These are phyloP conservation scores for Lobulomyces angularis DNA, from an alignment of 192 early-diverging fungal species.

Conservation along the genomic window DNA sequence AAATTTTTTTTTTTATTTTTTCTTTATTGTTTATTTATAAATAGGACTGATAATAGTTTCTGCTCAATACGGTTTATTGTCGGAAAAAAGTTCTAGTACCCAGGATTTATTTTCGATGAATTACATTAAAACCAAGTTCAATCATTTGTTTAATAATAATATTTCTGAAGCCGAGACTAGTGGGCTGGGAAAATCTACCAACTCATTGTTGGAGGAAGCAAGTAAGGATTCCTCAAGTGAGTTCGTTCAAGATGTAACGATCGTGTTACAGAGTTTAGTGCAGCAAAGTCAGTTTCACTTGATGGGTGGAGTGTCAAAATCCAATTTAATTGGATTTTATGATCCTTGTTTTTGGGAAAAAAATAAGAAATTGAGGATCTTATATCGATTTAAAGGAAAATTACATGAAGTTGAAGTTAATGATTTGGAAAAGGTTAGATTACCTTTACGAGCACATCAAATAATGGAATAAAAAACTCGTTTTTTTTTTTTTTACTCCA, in stretches of 20 bases:
- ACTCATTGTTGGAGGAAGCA: no score
- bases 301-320: conserved; percentile 74
- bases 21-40: conserved; percentile 5
- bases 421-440: conserved; percentile 66
- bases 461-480: background rate
- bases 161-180: no score
- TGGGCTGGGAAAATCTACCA: no score
- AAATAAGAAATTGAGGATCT: conserved; percentile 74
- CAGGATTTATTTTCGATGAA: conserved; percentile 9
- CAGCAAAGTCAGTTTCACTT: conserved; percentile 77
- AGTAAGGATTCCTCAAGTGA: conserved; percentile 1
- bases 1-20: conserved; percentile 5
- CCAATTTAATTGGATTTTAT: conserved; percentile 83
- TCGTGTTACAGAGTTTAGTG: conserved; percentile 74
- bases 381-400: conserved; percentile 68
- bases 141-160: conserved; percentile 2
- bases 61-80: conserved; percentile 79
- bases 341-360: conserved; percentile 83
- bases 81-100: conserved; percentile 6
- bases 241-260: conserved; percentile 56
- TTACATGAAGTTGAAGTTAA: conserved; percentile 69
- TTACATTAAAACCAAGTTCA: conserved; percentile 14
- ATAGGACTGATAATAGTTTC: conserved; percentile 64
- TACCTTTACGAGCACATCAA: conserved; percentile 53
- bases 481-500: conserved; percentile 3